phyloP scores from a whole-genome alignment of 805 yeast species.

The Ogataea paradorogensis region DNA sequence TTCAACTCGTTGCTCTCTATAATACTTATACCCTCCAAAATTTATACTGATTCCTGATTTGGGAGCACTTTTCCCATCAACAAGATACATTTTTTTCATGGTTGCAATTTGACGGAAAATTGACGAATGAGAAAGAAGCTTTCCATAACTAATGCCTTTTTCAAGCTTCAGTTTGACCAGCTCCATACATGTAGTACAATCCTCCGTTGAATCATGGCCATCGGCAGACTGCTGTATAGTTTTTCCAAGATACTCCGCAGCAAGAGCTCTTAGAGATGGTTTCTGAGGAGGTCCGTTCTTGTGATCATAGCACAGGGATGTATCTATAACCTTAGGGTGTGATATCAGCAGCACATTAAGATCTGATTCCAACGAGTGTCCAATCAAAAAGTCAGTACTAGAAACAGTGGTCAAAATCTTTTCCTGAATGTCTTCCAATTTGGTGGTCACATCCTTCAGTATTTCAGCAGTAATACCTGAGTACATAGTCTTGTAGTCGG shows the following conservation, averaged over 20 bases:
- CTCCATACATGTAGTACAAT: slow-evolving; percentile 76
- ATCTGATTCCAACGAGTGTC: slow-evolving; percentile 90
- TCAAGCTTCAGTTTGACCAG: slow-evolving; percentile 65
- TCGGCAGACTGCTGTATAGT: slow-evolving; percentile 61
- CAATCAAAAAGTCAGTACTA: slow-evolving; percentile 67
- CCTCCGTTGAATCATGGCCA: slow-evolving; percentile 89
- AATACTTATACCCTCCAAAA: slow-evolving; percentile 9
- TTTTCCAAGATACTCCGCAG: slow-evolving; percentile 50
- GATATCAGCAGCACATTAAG: slow-evolving; percentile 63
- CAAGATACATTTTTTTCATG: slow-evolving; percentile 21
- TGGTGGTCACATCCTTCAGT: slow-evolving; percentile 59
- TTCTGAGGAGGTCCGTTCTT: slow-evolving; percentile 78
- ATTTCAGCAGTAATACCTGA: slow-evolving; percentile 84
- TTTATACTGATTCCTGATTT: slow-evolving; percentile 14
- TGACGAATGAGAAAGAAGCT: slow-evolving; percentile 39
- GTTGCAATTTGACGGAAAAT: slow-evolving; percentile 39
- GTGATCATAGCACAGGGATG: slow-evolving; percentile 74
- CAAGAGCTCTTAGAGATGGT: slow-evolving; percentile 74
- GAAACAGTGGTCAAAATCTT: slow-evolving; percentile 47
- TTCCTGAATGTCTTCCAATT: slow-evolving; percentile 64
- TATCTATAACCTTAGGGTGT: slow-evolving; percentile 78
- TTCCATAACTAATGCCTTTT: slow-evolving; percentile 68
- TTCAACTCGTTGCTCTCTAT: slow-evolving; percentile 29
- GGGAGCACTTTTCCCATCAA: slow-evolving; percentile 25
- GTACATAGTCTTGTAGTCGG: slow-evolving; percentile 76